phyloP scores from a whole-genome alignment of 768 basidiomycete species.

The Psilocybe azurescens region DNA sequence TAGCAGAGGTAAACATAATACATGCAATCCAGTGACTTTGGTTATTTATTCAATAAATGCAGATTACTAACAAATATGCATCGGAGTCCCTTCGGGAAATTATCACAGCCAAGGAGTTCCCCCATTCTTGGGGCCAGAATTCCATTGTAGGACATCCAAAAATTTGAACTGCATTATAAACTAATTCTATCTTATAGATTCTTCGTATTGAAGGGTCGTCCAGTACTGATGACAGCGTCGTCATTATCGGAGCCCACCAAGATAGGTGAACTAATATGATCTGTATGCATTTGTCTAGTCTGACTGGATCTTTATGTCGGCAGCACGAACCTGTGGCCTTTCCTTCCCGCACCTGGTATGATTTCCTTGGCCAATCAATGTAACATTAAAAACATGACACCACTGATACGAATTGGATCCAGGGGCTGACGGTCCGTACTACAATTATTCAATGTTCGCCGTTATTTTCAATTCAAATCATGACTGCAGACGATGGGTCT shows the following conservation, averaged over 20 bases:
- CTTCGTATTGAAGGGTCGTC: conserved; percentile 78
- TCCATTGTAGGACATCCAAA: conserved; percentile 55
- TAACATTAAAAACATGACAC: conserved; percentile 6
- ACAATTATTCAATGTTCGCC: conserved; percentile 14
- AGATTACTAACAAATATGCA: conserved; percentile 72
- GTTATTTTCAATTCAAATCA: conserved; percentile 26
- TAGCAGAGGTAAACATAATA: conserved; percentile 56
- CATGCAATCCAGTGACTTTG: neutral
- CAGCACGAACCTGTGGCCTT: conserved; percentile 81
- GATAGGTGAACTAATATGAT: conserved; percentile 60
- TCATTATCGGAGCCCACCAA: conserved; percentile 83
- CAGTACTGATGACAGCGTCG: conserved; percentile 58
- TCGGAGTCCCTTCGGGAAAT: conserved; percentile 55
- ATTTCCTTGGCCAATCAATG: conserved; percentile 11
- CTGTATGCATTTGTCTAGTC: neutral
- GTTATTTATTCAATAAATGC: conserved; percentile 10
- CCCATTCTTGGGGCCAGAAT: conserved; percentile 87
- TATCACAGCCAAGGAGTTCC: conserved; percentile 75
- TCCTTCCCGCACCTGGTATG: conserved; percentile 77
- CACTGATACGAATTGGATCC: conserved; percentile 24
- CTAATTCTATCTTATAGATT: conserved; percentile 52
- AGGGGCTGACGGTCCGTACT: conserved; percentile 55
- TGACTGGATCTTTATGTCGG: conserved; percentile 8
- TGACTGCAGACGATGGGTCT: conserved; percentile 69
- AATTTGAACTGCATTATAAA: conserved; percentile 2